These are phyloP conservation scores for Gnomoniopsis sp. DNA, from an alignment of 2,329 filamentous ascomycete genomes.

Conservation along the genomic window DNA sequence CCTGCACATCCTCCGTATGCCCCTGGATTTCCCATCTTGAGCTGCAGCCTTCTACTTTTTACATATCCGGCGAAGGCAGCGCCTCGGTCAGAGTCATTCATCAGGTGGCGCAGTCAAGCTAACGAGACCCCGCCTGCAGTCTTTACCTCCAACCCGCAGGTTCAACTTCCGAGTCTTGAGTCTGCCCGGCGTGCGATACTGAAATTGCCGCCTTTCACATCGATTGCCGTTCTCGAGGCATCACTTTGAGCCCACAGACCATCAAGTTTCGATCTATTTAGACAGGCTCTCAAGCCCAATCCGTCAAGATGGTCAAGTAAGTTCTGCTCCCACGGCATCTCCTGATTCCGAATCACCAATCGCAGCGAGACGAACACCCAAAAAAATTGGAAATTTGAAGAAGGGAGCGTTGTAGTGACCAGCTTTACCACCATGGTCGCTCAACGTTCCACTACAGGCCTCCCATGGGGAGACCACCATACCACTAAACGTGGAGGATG, in stretches of 20 bases:
- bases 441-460: not conserved
- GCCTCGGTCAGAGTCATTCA: not conserved
- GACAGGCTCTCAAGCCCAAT: constrained; percentile 45
- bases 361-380: not conserved
- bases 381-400: not conserved
- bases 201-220: constrained; percentile 11
- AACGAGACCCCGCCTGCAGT: constrained; percentile 14
- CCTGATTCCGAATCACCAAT: not conserved
- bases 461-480: constrained; percentile 16
- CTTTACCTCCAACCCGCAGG: constrained; percentile 16
- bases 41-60: not conserved
- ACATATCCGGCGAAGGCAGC: not conserved
- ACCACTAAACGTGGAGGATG: constrained; percentile 23
- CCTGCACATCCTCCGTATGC: not conserved
- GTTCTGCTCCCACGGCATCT: constrained; percentile 38
- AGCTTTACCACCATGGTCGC: not conserved
- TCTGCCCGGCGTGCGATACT: constrained; percentile 16
- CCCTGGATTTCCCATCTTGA: not conserved
- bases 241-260: constrained; percentile 1
- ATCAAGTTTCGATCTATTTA: constrained; percentile 25
- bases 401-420: not conserved
- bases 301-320: constrained; percentile 99
- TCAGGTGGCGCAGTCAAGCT: not conserved
- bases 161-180: constrained; percentile 13
- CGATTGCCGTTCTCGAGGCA: constrained; percentile 19